phyloP scores from a whole-genome alignment of 371 early-diverging fungal species.

The Apophysomyces elegans region DNA sequence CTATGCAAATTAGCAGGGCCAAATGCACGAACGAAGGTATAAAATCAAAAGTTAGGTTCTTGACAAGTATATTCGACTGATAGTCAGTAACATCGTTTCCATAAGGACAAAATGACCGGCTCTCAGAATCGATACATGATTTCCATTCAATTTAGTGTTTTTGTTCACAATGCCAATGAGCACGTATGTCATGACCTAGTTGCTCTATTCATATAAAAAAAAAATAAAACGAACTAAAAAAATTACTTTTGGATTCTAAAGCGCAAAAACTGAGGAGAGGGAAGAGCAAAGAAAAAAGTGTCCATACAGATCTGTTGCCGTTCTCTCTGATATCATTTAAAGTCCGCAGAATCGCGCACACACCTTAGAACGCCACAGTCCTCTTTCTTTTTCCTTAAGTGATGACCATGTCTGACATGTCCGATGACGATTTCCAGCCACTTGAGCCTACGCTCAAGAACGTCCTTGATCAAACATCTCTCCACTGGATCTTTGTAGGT shows the following conservation, averaged over 20 bases:
- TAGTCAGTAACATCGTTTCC: too few species aligned
- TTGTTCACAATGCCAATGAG: not conserved
- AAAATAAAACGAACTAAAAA: not conserved
- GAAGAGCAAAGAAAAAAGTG: not conserved
- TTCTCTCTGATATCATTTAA: not conserved
- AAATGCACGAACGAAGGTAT: too few species aligned
- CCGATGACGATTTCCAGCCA: conserved; percentile 67
- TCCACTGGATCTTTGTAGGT: conserved; percentile 98
- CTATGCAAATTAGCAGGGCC: too few species aligned
- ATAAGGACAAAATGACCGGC: too few species aligned
- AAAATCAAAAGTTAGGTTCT: too few species aligned
- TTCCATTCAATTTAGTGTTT: not conserved
- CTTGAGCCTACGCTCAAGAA: conserved; percentile 91
- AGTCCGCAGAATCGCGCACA: not conserved
- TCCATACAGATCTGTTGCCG: not conserved
- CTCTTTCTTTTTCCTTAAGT: conserved; percentile 2
- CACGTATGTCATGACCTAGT: not conserved
- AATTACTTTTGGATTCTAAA: not conserved
- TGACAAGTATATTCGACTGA: too few species aligned
- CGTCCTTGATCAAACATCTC: conserved; percentile 91
- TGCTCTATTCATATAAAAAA: not conserved
- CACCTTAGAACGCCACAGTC: not conserved
- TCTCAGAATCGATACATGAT: not conserved
- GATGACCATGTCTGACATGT: conserved; percentile 50
- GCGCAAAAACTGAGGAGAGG: not conserved